Conservation (phyloP, 1,284 basidiomycete species). For the Rhizoctonia solani region DNA sequence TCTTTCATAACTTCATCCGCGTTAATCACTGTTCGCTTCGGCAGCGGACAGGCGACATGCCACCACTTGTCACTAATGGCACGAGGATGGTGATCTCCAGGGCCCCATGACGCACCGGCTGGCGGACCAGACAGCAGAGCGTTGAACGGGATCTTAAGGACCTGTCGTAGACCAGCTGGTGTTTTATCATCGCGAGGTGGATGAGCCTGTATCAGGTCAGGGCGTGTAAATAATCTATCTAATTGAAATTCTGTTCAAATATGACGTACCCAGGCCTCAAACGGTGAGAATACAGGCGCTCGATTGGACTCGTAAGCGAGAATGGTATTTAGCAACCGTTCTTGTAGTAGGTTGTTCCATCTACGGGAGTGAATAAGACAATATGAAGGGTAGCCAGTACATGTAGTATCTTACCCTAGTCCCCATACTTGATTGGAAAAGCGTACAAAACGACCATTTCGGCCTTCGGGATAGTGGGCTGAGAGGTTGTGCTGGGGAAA, state of each 20-base stretch:
- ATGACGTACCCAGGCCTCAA: constrained; percentile 26
- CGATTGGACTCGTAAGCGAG: constrained; percentile 38
- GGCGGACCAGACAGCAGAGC: constrained; percentile 60
- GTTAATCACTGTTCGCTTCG: constrained; percentile 42
- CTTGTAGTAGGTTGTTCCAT: constrained; percentile 65
- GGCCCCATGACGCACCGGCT: constrained; percentile 53
- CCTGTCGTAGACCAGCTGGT: background rate
- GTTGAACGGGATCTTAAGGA: constrained; percentile 43
- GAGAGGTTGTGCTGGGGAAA: constrained; percentile 38
- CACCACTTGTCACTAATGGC: constrained; percentile 50
- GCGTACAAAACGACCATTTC: constrained; percentile 32
- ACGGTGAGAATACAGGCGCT: constrained; percentile 37
- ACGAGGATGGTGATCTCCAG: constrained; percentile 45
- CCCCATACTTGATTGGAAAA: constrained; percentile 32
- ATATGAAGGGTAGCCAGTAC: too few relatives aligned
- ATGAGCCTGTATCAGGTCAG: constrained; percentile 2
- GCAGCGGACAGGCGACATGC: constrained; percentile 49
- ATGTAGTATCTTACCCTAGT: constrained; percentile 32
- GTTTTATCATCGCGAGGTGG: constrained; percentile 15
- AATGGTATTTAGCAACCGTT: constrained; percentile 49
- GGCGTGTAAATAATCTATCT: background rate
- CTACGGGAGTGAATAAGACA: constrained; percentile 51
- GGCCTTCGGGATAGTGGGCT: constrained; percentile 35
- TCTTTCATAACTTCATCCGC: constrained; percentile 24
- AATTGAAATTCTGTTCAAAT: background rate